Conservation (phyloP, 129 eudicot genomes). For the Scalesia atractyloides region DNA sequence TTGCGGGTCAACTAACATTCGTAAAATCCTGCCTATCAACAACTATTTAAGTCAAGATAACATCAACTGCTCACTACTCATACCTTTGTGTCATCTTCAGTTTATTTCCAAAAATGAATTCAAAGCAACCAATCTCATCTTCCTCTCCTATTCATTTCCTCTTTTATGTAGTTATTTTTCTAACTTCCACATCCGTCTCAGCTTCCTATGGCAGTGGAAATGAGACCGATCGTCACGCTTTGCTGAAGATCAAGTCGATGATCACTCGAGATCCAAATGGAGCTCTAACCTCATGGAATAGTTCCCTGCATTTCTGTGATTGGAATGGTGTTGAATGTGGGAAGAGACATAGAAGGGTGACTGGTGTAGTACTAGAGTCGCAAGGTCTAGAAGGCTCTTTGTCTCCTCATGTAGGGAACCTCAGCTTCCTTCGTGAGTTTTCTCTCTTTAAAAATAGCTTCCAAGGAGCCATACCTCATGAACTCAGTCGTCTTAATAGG, state of each 20-base stretch:
- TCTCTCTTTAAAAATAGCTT: not conserved
- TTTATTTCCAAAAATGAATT: not conserved
- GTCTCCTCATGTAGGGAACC: conserved; percentile 24
- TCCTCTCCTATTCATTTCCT: too few relatives aligned
- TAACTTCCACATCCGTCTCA: not conserved
- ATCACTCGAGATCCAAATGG: conserved; percentile 3
- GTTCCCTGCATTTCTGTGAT: conserved; percentile 9
- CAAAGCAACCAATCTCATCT: not conserved
- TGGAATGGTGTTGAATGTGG: conserved; percentile 18
- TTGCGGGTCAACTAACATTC: too few relatives aligned
- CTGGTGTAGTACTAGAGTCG: not conserved
- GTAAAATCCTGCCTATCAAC: too few relatives aligned
- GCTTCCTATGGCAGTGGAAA: conserved; percentile 1
- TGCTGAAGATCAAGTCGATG: conserved; percentile 14
- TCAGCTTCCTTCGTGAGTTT: not conserved
- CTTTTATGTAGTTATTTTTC: conserved; percentile 7
- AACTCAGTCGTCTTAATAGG: conserved; percentile 10
- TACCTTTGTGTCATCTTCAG: too few relatives aligned
- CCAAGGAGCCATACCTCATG: conserved; percentile 13
- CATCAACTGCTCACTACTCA: too few relatives aligned
- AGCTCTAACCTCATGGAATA: conserved; percentile 9
- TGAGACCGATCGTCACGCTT: conserved; percentile 8
- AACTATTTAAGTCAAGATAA: too few relatives aligned
- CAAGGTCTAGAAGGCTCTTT: conserved; percentile 8
- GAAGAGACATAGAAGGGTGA: not conserved